Conservation (phyloP, 2,329 filamentous ascomycete species). For the Zelopaecilomyces penicillatus region DNA sequence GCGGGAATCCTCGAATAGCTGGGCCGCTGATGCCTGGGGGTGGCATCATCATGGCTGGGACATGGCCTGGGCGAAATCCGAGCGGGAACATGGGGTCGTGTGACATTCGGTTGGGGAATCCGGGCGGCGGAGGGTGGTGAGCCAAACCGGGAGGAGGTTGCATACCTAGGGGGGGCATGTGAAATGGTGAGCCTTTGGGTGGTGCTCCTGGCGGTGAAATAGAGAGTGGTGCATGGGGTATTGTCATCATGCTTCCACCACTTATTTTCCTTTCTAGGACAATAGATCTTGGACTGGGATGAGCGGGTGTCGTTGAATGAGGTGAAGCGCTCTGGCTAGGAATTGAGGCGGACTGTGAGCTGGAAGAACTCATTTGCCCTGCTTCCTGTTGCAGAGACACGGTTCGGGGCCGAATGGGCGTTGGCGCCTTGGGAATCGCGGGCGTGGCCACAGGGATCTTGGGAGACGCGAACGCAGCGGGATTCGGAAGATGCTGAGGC, state of each 20-base stretch:
- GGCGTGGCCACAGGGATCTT: conserved; percentile 74
- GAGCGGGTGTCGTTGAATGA: conserved; percentile 53
- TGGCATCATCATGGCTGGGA: conserved; percentile 37
- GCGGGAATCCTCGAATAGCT: conserved; percentile 35
- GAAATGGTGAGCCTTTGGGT: conserved; percentile 37
- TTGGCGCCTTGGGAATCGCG: conserved; percentile 71
- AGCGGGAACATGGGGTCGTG: conserved; percentile 42
- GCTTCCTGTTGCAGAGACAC: conserved; percentile 74
- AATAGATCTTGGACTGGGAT: conserved; percentile 56
- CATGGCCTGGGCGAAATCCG: conserved; percentile 36
- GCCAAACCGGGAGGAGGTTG: conserved; percentile 32
- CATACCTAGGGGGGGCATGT: conserved; percentile 47
- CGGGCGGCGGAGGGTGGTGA: conserved; percentile 32
- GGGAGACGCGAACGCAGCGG: conserved; percentile 62
- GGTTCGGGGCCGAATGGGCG: conserved; percentile 68
- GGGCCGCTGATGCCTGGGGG: conserved; percentile 44
- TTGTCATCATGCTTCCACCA: conserved; percentile 23
- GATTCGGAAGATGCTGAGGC: conserved; percentile 51
- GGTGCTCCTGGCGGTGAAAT: conserved; percentile 49
- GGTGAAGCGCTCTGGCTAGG: conserved; percentile 52
- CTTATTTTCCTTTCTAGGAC: conserved; percentile 57
- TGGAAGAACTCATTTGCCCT: conserved; percentile 59
- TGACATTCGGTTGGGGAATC: conserved; percentile 50
- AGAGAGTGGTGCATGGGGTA: conserved; percentile 24
- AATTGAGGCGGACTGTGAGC: conserved; percentile 52